A percentile compares a stretch with the other conserved stretches of the same genome.
Evolutionary conservation across 305 asterid species (phyloP).

Genomic region (Rubia tinctorum): DNA sequence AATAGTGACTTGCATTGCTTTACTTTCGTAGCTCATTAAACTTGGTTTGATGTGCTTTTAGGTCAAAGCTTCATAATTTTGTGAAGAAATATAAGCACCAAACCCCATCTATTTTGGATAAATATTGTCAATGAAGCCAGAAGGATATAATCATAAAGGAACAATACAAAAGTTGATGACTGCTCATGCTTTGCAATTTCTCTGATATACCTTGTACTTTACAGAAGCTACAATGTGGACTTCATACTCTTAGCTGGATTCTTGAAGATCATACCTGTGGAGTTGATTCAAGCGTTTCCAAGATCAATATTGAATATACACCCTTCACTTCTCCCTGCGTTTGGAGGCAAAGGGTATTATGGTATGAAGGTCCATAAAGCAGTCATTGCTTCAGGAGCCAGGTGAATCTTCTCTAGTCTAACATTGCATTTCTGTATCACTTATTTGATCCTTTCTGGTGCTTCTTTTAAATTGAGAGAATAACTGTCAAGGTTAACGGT

Average conservation of each 20-base stretch:
- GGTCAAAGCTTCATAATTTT: background rate
- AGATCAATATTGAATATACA: conserved; percentile 74
- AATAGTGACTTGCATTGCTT: background rate
- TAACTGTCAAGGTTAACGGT: background rate
- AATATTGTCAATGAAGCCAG: background rate
- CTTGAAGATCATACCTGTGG: conserved; percentile 72
- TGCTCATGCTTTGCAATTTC: background rate
- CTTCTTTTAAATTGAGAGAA: background rate
- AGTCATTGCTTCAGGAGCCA: conserved; percentile 11
- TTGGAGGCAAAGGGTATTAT: conserved; percentile 92
- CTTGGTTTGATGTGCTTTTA: background rate
- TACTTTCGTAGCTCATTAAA: background rate
- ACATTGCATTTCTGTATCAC: background rate
- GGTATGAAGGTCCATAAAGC: conserved; percentile 23
- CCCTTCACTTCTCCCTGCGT: conserved; percentile 93
- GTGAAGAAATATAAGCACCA: no score
- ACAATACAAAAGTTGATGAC: background rate
- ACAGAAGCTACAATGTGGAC: conserved; percentile 57
- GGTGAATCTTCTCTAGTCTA: conserved; percentile 32
- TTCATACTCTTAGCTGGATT: conserved; percentile 84
- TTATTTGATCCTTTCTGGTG: background rate
- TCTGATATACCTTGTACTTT: conserved; percentile 4
- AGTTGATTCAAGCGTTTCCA: conserved; percentile 62
- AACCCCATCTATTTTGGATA: no score
- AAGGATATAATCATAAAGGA: background rate